Evolutionary conservation across 2,329 filamentous ascomycete genomes (phyloP).

Genomic region (Fusarium pseudocircinatum): DNA sequence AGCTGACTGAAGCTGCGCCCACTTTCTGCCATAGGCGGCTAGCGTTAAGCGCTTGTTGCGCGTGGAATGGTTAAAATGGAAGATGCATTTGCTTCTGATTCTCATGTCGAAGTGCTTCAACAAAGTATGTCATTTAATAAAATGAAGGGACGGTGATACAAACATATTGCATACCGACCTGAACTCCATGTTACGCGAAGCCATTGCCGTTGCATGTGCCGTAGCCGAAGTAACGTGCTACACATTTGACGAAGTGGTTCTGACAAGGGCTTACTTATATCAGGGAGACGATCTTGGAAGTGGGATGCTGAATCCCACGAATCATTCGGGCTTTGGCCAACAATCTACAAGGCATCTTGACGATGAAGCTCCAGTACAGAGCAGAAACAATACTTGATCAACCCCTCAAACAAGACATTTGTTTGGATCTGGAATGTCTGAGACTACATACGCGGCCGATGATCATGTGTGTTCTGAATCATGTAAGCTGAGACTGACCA

Average conservation of each 20-base stretch:
- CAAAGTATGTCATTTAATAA: too few species aligned
- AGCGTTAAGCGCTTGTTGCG: constrained; percentile 26
- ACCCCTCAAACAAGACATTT: constrained; percentile 1
- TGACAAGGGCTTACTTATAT: constrained; percentile 16
- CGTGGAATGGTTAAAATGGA: constrained; percentile 10
- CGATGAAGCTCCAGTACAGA: neutral
- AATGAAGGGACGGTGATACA: neutral
- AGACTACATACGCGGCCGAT: constrained; percentile 3
- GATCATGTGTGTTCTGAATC: constrained; percentile 16
- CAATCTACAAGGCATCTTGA: neutral
- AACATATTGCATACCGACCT: neutral
- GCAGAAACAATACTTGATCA: neutral
- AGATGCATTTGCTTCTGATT: constrained; percentile 1
- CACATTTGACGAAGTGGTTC: constrained; percentile 1
- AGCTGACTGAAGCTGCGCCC: constrained; percentile 7
- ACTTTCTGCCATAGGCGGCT: constrained; percentile 15
- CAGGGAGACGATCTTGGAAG: constrained; percentile 1
- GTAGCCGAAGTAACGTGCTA: neutral
- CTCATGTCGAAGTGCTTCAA: neutral
- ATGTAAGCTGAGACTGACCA: constrained; percentile 4
- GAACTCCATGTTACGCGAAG: neutral
- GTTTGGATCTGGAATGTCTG: neutral
- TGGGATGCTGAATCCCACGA: neutral
- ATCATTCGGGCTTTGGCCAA: constrained; percentile 6
- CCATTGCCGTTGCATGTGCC: neutral